Conservation (phyloP, 805 yeast species). For the Starmerella vaccinii region DNA sequence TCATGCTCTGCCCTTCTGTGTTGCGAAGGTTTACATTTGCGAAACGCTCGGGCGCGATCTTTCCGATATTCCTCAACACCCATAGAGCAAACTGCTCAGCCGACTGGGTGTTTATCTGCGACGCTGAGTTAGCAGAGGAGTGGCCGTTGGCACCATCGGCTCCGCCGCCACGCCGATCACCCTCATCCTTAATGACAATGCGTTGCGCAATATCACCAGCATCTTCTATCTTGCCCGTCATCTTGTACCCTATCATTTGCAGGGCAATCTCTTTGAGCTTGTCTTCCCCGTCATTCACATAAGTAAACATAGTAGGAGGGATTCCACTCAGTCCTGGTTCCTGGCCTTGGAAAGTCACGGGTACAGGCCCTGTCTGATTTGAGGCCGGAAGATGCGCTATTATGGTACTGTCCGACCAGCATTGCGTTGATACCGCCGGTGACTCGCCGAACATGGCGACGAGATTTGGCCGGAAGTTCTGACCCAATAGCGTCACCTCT, state of each 20-base stretch:
- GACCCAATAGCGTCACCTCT: constrained; percentile 83
- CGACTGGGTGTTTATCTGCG: constrained; percentile 15
- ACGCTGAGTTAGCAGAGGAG: neutral
- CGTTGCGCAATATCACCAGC: constrained; percentile 88
- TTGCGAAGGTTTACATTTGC: constrained; percentile 80
- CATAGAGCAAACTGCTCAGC: constrained; percentile 25
- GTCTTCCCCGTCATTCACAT: constrained; percentile 88
- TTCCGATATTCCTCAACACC: constrained; percentile 27
- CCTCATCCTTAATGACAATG: constrained; percentile 40
- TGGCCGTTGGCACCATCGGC: neutral
- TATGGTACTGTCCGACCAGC: constrained; percentile 92
- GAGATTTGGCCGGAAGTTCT: constrained; percentile 74
- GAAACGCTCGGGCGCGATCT: constrained; percentile 26
- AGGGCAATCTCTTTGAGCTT: constrained; percentile 90
- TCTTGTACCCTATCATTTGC: constrained; percentile 91
- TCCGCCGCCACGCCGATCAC: neutral
- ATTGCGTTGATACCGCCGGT: constrained; percentile 57
- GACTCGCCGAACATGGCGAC: constrained; percentile 70
- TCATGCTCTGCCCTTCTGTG: constrained; percentile 70
- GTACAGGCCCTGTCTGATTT: constrained; percentile 76
- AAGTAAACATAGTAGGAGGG: constrained; percentile 53
- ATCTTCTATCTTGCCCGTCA: constrained; percentile 92
- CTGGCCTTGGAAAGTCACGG: constrained; percentile 66
- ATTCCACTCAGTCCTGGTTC: constrained; percentile 2
- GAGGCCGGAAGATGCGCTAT: constrained; percentile 94